Base-by-base conservation (phyloP, 2,329 filamentous ascomycete genomes). In the Xylariaceae sp. region DNA sequence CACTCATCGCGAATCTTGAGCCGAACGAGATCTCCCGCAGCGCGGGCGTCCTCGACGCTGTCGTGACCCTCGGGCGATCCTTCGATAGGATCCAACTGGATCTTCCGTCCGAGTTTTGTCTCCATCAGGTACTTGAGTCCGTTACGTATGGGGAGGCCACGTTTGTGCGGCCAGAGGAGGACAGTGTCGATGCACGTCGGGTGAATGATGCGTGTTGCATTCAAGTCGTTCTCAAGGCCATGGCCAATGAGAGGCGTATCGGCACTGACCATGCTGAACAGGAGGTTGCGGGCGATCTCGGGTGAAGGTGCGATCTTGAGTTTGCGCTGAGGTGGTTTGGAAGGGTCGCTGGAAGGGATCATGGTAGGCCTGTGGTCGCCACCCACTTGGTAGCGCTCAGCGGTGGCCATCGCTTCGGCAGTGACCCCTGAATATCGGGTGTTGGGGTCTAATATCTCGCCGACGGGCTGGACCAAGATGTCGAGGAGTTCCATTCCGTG, bases 171-270 rank as follows among this genome's bases (percentile, higher is more conserved):
- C 67, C 83, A 99, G 0, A 97, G 78, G 0, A 97, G 72, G 1
- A 90, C 84, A 0, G 92, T 97, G 69, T 97, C 93, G 63, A 97
- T 81, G 48, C 97, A 78, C 0, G 82, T 88, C 0, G 88, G 89
- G 63, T 97, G 94, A 42, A 96, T 85, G 46, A 97, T 80, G 34
- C 93, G 87, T 39, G 87, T 78, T 2, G 87, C 83, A 66, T 96
- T 97, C 50, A 99, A 80, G 64, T 99, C 94, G 66, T 99, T 99
- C 64, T 99, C 94, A 9, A 97, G 82, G 1, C 90, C 92, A 68
- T 99, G 94, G 0, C 94, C 94, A 43, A 99, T 89, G 1, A 99
- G 73, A 0, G 92, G 89, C 0, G 92, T 99, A 0, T 79, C 73
- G 0, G 90, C 88, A 1, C 84, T 80, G 45, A 99, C 79, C 48